A percentile compares a stretch with the other conserved stretches of the same genome.
phyloP scores from a whole-genome alignment of 768 basidiomycete species.

The Sarcodon aspratus region DNA sequence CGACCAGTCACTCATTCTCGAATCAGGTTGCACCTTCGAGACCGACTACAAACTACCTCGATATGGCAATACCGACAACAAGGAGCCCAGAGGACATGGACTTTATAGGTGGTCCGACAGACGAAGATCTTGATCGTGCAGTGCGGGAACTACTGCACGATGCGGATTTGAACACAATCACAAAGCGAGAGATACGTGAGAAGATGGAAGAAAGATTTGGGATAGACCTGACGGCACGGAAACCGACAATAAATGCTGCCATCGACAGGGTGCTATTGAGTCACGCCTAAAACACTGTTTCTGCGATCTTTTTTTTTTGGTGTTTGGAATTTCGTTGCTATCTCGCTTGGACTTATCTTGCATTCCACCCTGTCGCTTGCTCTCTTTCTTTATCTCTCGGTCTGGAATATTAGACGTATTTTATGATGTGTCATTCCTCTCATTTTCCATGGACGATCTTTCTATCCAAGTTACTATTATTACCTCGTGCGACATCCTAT shows the following conservation, averaged over 20 bases:
- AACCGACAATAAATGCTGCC: slow-evolving; percentile 63
- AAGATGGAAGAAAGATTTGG: slow-evolving; percentile 77
- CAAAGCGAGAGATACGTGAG: slow-evolving; percentile 83
- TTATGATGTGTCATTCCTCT: too few species aligned
- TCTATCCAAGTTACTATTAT: too few species aligned
- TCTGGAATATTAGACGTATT: too few species aligned
- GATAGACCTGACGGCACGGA: slow-evolving; percentile 62
- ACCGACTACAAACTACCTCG: slow-evolving; percentile 68
- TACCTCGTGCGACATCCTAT: too few species aligned
- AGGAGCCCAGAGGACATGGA: slow-evolving; percentile 43
- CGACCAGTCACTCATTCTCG: slow-evolving; percentile 10
- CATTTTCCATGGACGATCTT: too few species aligned
- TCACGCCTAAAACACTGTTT: slow-evolving; percentile 19
- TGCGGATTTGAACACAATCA: slow-evolving; percentile 83
- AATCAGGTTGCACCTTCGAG: slow-evolving; percentile 59
- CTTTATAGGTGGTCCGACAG: slow-evolving; percentile 39
- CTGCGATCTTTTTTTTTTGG: neutral
- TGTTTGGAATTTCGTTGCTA: too few species aligned
- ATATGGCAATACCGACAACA: slow-evolving; percentile 47
- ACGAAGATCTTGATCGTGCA: slow-evolving; percentile 61
- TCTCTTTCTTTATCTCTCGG: too few species aligned
- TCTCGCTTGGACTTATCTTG: too few species aligned
- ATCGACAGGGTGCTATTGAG: slow-evolving; percentile 63
- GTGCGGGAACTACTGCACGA: slow-evolving; percentile 62
- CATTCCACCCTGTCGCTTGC: too few species aligned